These are phyloP conservation scores for Angomonas deanei DNA, from an alignment of 208 protist genomes.

Conservation along the genomic window DNA sequence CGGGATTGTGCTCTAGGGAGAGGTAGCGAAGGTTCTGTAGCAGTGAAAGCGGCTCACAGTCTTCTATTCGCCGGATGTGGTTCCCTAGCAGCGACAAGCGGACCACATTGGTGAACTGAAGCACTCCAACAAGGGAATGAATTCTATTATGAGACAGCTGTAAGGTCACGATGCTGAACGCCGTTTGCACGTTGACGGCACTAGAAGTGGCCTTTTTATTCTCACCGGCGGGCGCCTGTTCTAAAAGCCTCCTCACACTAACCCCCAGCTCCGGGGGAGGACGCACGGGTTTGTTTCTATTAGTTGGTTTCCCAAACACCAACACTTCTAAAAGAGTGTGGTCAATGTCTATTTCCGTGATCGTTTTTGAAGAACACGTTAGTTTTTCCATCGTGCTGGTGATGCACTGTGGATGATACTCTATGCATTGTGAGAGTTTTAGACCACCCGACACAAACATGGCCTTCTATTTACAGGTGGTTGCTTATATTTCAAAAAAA, in stretches of 20 bases:
- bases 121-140: conserved; percentile 42
- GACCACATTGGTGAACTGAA: conserved; percentile 80
- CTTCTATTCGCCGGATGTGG: conserved; percentile 59
- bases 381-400: conserved; percentile 63
- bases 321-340: conserved; percentile 33
- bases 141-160: conserved; percentile 77
- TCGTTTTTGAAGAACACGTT: conserved; percentile 48
- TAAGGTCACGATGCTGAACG: conserved; percentile 69
- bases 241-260: background rate
- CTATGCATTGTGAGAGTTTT: conserved; percentile 40
- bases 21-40: conserved; percentile 68
- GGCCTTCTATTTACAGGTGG: too few relatives aligned
- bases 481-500: background rate
- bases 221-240: background rate
- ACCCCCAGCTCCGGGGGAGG: background rate
- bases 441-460: too few relatives aligned
- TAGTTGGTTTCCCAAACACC: background rate
- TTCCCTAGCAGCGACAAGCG: conserved; percentile 78
- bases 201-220: background rate
- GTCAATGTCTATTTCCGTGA: conserved; percentile 73
- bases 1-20: conserved; percentile 81
- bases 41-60: conserved; percentile 71
- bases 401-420: conserved; percentile 35
- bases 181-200: conserved; percentile 53
- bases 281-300: background rate